These are phyloP conservation scores for Pachysandra terminalis DNA, from an alignment of 164 flowering plant genomes.

Conservation along the genomic window DNA sequence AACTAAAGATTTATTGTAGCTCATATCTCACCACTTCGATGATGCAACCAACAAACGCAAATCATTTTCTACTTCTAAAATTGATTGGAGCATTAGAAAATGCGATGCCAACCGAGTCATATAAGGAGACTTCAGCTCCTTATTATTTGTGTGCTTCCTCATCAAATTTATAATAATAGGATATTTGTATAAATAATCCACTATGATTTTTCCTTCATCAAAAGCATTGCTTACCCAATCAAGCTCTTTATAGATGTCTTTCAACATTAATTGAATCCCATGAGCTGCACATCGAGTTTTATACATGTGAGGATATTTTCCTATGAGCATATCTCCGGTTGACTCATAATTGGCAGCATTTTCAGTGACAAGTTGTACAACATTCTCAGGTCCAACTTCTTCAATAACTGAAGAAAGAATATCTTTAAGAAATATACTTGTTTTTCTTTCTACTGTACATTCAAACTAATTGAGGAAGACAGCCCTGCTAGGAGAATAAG, in stretches of 20 bases:
- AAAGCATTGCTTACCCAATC: slow-evolving; percentile 15
- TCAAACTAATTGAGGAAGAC: slow-evolving; percentile 13
- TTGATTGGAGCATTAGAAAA: slow-evolving; percentile 19
- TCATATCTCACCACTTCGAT: slow-evolving; percentile 15
- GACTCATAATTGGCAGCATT: slow-evolving; percentile 5
- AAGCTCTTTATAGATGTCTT: too few species aligned
- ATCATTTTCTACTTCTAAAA: too few species aligned
- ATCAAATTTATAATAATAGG: too few species aligned
- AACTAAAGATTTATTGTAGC: neutral
- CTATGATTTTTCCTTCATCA: slow-evolving; percentile 10
- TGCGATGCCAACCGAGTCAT: slow-evolving; percentile 8
- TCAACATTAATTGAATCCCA: slow-evolving; percentile 15
- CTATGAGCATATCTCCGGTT: slow-evolving; percentile 4
- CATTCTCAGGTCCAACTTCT: too few species aligned
- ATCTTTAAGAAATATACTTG: too few species aligned
- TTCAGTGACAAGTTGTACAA: slow-evolving; percentile 11
- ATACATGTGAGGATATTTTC: slow-evolving; percentile 15
- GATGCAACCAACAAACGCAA: too few species aligned
- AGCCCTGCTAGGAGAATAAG: slow-evolving; percentile 19
- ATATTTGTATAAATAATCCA: too few species aligned
- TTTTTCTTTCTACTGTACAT: slow-evolving; percentile 13
- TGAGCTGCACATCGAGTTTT: slow-evolving; percentile 13
- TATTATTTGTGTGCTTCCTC: too few species aligned
- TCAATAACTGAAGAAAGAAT: too few species aligned
- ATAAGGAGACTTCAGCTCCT: too few species aligned